A percentile compares a stretch with the other conserved stretches of the same genome.
These are phyloP conservation scores for Lactarius akahatsu DNA, from an alignment of 768 basidiomycete species.

Conservation along the genomic window DNA sequence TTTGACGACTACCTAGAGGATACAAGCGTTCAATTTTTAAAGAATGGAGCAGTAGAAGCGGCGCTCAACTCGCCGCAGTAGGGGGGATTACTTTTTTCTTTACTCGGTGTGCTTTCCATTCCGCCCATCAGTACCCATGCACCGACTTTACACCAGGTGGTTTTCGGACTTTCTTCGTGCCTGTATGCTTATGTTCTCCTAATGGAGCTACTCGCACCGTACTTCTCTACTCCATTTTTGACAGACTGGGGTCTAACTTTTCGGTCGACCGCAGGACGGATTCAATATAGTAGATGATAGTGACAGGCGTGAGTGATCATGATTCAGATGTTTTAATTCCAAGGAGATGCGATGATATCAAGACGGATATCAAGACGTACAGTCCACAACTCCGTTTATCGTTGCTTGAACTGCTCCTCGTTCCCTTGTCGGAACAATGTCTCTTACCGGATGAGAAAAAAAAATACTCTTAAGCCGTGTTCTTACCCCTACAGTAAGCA, in stretches of 20 bases:
- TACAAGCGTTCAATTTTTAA: slow-evolving; percentile 53
- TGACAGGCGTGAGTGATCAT: not conserved
- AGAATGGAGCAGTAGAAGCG: slow-evolving; percentile 35
- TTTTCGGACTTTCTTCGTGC: not conserved
- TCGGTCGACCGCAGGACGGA: not conserved
- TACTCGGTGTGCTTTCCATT: too few relatives aligned
- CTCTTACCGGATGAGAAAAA: too few relatives aligned
- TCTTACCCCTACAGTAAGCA: too few relatives aligned
- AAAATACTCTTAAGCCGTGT: too few relatives aligned
- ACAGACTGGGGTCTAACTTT: not conserved
- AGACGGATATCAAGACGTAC: not conserved
- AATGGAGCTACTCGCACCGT: slow-evolving; percentile 5
- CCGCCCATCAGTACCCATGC: not conserved
- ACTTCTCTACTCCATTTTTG: not conserved
- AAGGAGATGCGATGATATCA: not conserved
- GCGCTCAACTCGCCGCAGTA: slow-evolving; percentile 6
- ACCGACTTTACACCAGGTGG: not conserved
- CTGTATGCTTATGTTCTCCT: slow-evolving; percentile 6
- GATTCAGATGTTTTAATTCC: not conserved
- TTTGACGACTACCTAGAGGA: slow-evolving; percentile 85
- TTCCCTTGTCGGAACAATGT: too few relatives aligned
- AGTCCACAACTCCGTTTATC: not conserved
- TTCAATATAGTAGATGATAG: not conserved
- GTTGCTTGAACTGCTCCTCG: not conserved
- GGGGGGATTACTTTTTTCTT: not conserved